These are phyloP conservation scores for Vickermania ingenoplastis DNA, from an alignment of 208 protist species.

Conservation along the genomic window DNA sequence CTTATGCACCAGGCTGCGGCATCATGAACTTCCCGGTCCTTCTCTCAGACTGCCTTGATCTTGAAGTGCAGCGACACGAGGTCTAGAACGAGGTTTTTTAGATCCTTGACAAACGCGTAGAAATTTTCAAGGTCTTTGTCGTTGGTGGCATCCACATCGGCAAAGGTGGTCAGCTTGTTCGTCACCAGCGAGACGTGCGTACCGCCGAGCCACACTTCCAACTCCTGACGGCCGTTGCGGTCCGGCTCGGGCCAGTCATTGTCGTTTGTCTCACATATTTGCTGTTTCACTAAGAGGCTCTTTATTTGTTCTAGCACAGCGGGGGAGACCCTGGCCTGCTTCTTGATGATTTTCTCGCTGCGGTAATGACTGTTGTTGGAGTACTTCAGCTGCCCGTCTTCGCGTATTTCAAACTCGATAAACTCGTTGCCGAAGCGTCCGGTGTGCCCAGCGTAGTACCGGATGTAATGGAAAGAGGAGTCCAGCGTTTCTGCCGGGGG, in stretches of 20 bases:
- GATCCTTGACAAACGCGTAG: slow-evolving; percentile 77
- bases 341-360: slow-evolving; percentile 87
- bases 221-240: slow-evolving; percentile 79
- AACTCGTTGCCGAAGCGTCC: slow-evolving; percentile 88
- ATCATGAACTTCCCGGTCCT: background rate
- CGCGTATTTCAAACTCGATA: slow-evolving; percentile 74
- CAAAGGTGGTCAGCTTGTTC: slow-evolving; percentile 77
- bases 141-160: slow-evolving; percentile 41
- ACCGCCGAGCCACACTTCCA: slow-evolving; percentile 81
- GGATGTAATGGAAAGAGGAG: slow-evolving; percentile 66
- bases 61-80: slow-evolving; percentile 86
- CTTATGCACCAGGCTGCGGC: no score
- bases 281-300: slow-evolving; percentile 47
- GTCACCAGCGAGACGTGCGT: slow-evolving; percentile 83
- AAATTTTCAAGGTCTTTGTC: slow-evolving; percentile 53
- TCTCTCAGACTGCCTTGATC: slow-evolving; percentile 61
- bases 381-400: slow-evolving; percentile 76
- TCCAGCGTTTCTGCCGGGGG: slow-evolving; percentile 40
- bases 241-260: slow-evolving; percentile 76
- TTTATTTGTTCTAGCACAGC: slow-evolving; percentile 72
- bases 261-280: slow-evolving; percentile 67
- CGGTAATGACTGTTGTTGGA: slow-evolving; percentile 85
- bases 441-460: slow-evolving; percentile 81
- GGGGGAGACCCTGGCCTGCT: slow-evolving; percentile 58
- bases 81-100: slow-evolving; percentile 66